These are phyloP conservation scores for Aspergillus saccharolyticus DNA, from an alignment of 495 filamentous ascomycete genomes.

Conservation along the genomic window DNA sequence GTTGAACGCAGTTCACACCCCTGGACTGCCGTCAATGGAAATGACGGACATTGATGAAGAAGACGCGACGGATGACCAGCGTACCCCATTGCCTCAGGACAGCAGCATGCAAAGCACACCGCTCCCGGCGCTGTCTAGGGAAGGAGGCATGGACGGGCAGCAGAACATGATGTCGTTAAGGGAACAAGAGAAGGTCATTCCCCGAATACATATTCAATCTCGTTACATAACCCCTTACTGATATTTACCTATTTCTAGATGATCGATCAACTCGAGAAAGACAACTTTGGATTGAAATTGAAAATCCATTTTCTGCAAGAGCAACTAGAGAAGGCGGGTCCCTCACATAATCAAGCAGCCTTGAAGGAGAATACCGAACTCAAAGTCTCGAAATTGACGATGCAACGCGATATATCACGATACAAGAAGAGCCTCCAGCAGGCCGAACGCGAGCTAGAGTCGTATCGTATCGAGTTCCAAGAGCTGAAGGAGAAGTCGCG, in stretches of 20 bases:
- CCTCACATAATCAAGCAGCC: slow-evolving; percentile 78
- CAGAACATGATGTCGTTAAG: slow-evolving; percentile 77
- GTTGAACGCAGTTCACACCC: slow-evolving; percentile 58
- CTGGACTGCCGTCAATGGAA: slow-evolving; percentile 53
- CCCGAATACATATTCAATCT: neutral
- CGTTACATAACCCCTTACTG: slow-evolving; percentile 4
- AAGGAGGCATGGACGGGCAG: slow-evolving; percentile 61
- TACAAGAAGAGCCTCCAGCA: slow-evolving; percentile 73
- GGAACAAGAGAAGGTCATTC: slow-evolving; percentile 78
- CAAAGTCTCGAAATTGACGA: slow-evolving; percentile 81
- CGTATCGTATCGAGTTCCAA: slow-evolving; percentile 68
- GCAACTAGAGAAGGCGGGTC: slow-evolving; percentile 75
- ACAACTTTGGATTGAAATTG: slow-evolving; percentile 92
- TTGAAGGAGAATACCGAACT: slow-evolving; percentile 93
- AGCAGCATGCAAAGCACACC: slow-evolving; percentile 81
- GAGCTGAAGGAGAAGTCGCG: slow-evolving; percentile 76
- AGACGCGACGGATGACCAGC: slow-evolving; percentile 52
- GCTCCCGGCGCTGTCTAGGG: slow-evolving; percentile 57
- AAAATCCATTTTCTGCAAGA: slow-evolving; percentile 96
- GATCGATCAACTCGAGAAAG: slow-evolving; percentile 91
- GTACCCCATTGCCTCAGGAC: slow-evolving; percentile 63
- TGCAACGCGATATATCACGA: slow-evolving; percentile 77
- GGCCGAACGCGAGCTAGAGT: slow-evolving; percentile 77
- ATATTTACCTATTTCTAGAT: slow-evolving; percentile 50
- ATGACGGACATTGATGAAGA: slow-evolving; percentile 65